Evolutionary conservation across 2,329 filamentous ascomycete genomes (phyloP).

Genomic region (Ascochyta lentis): DNA sequence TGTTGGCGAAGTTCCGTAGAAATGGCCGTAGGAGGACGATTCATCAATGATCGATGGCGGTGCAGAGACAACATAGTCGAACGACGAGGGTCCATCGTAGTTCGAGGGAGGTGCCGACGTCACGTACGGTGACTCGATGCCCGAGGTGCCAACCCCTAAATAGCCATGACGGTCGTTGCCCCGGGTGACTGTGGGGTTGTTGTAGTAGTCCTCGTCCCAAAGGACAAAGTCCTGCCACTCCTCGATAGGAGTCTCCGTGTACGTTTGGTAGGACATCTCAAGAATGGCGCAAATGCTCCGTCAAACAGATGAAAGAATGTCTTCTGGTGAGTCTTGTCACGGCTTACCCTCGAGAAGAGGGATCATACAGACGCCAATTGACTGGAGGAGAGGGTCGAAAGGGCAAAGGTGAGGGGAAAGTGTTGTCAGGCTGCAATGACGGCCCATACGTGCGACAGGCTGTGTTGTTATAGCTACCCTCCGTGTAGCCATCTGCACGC

Average conservation of each 20-base stretch:
- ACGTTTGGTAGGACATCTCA: slow-evolving; percentile 27
- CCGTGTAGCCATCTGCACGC: slow-evolving; percentile 8
- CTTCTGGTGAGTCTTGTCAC: neutral
- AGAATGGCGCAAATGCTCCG: neutral
- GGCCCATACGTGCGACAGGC: slow-evolving; percentile 3
- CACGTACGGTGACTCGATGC: slow-evolving; percentile 6
- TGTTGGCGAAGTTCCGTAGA: slow-evolving; percentile 34
- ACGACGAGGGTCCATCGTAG: slow-evolving; percentile 33
- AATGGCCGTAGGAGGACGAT: slow-evolving; percentile 32
- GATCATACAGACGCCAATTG: slow-evolving; percentile 10
- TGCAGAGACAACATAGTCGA: slow-evolving; percentile 37
- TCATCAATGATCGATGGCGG: slow-evolving; percentile 39
- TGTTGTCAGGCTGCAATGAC: slow-evolving; percentile 2
- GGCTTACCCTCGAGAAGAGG: slow-evolving; percentile 13
- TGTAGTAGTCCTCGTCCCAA: slow-evolving; percentile 42
- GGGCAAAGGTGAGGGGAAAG: neutral
- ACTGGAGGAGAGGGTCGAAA: neutral
- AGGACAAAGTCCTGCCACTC: slow-evolving; percentile 40
- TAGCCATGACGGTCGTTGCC: neutral
- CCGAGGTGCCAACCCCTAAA: slow-evolving; percentile 1
- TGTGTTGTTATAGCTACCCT: slow-evolving; percentile 9
- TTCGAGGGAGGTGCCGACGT: slow-evolving; percentile 35
- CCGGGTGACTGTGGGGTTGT: slow-evolving; percentile 9
- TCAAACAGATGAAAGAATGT: neutral
- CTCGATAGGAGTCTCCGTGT: slow-evolving; percentile 27